Evolutionary conservation across 257 asterid species (phyloP).

Genomic region (Nicotiana knightiana): DNA sequence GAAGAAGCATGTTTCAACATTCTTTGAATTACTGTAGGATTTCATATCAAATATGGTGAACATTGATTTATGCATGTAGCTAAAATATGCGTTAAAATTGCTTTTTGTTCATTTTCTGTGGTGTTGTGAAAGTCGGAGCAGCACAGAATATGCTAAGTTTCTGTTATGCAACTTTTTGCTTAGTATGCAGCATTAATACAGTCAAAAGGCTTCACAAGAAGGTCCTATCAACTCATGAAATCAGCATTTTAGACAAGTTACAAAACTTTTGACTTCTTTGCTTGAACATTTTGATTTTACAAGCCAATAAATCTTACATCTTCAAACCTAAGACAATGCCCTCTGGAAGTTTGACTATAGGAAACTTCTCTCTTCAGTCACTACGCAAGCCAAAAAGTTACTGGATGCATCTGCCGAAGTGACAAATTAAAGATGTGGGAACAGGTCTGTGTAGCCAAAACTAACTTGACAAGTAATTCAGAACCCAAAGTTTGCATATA

Average conservation of each 20-base stretch:
- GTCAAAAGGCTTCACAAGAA: background rate
- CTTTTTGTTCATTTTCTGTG: background rate
- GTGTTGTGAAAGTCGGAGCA: background rate
- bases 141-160: background rate
- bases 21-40: background rate
- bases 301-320: background rate
- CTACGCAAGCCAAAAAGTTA: background rate
- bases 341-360: background rate
- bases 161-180: background rate
- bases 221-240: background rate
- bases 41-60: background rate
- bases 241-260: background rate
- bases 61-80: background rate
- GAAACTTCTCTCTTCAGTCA: background rate
- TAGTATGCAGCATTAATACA: background rate
- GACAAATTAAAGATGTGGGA: background rate
- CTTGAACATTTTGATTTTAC: background rate
- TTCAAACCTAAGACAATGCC: background rate
- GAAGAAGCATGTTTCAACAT: background rate
- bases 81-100: background rate
- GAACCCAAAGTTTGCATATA: background rate
- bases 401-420: background rate
- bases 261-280: background rate
- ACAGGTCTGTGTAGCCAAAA: background rate
- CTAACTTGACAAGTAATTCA: background rate